Evolutionary conservation across 2,329 filamentous ascomycete species (phyloP).

Genomic region (Aspergillus felis): DNA sequence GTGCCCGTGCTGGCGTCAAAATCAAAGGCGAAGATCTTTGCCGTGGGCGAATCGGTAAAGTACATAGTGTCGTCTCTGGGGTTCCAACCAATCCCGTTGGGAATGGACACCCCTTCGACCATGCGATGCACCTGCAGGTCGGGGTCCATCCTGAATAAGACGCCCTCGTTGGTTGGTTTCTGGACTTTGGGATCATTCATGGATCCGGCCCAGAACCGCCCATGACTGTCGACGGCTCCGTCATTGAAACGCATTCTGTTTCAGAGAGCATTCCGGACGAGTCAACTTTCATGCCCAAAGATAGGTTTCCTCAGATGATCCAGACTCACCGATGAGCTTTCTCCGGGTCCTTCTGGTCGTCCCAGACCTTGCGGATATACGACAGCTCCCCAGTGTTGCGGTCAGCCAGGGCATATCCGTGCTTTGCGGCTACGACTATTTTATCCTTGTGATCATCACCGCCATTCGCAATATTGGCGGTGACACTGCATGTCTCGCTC

Average conservation of each 20-base stretch:
- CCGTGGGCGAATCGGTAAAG: conserved; percentile 72
- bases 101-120: conserved; percentile 66
- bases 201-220: conserved; percentile 77
- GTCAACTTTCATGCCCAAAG: conserved; percentile 1
- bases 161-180: conserved; percentile 53
- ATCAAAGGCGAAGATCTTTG: conserved; percentile 69
- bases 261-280: conserved; percentile 11
- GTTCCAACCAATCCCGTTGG: conserved; percentile 82
- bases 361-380: conserved; percentile 57
- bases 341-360: conserved; percentile 44
- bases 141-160: conserved; percentile 67
- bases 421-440: conserved; percentile 75
- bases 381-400: conserved; percentile 53
- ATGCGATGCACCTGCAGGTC: conserved; percentile 58
- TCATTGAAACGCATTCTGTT: conserved; percentile 66
- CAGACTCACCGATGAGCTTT: conserved; percentile 43
- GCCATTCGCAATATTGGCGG: conserved; percentile 69
- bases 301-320: background rate
- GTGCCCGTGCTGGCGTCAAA: conserved; percentile 62
- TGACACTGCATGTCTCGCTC: conserved; percentile 50
- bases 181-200: conserved; percentile 78
- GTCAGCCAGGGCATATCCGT: conserved; percentile 75
- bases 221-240: conserved; percentile 73
- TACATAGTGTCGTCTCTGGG: conserved; percentile 69
- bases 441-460: conserved; percentile 50